These are phyloP conservation scores for Zygosaccharomyces pseudobailii DNA, from an alignment of 1,139 yeast genomes.

Conservation along the genomic window DNA sequence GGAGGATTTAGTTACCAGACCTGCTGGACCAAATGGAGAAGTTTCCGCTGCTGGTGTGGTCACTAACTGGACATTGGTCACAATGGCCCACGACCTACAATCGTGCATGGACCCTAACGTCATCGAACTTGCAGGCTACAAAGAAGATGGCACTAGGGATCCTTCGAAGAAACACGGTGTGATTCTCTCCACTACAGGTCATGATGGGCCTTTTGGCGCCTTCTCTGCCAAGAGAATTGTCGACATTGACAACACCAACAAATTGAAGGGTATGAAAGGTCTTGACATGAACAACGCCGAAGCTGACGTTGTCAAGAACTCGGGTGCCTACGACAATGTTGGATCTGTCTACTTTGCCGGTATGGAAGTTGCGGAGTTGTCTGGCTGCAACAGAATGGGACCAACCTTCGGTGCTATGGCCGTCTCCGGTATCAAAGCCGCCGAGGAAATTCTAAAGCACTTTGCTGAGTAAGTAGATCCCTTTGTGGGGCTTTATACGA, in stretches of 20 bases:
- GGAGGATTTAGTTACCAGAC: slow-evolving; percentile 73
- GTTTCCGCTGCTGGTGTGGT: slow-evolving; percentile 74
- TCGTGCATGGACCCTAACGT: slow-evolving; percentile 85
- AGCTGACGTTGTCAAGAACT: slow-evolving; percentile 68
- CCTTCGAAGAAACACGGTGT: slow-evolving; percentile 50
- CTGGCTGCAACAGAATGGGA: slow-evolving; percentile 78
- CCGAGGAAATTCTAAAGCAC: slow-evolving; percentile 43
- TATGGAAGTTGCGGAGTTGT: slow-evolving; percentile 76
- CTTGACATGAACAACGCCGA: slow-evolving; percentile 76
- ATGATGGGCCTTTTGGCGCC: slow-evolving; percentile 85
- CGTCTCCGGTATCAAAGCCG: slow-evolving; percentile 71
- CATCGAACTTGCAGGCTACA: slow-evolving; percentile 40
- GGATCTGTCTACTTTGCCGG: slow-evolving; percentile 76
- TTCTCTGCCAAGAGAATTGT: slow-evolving; percentile 59
- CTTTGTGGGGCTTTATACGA: neutral
- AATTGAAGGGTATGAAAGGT: slow-evolving; percentile 71
- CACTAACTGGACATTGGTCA: slow-evolving; percentile 76
- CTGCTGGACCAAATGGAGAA: slow-evolving; percentile 50
- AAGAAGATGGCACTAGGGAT: slow-evolving; percentile 32
- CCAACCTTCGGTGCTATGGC: slow-evolving; percentile 85
- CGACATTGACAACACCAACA: slow-evolving; percentile 41
- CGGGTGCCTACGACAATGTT: slow-evolving; percentile 54
- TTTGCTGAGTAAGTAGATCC: slow-evolving; percentile 18
- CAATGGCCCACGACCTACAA: slow-evolving; percentile 72
- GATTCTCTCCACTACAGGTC: slow-evolving; percentile 71